Evolutionary conservation across 306 rosid species (phyloP), one percentile per base, ranked within the genome.

Genomic region (Prinsepia uniflora): DNA sequence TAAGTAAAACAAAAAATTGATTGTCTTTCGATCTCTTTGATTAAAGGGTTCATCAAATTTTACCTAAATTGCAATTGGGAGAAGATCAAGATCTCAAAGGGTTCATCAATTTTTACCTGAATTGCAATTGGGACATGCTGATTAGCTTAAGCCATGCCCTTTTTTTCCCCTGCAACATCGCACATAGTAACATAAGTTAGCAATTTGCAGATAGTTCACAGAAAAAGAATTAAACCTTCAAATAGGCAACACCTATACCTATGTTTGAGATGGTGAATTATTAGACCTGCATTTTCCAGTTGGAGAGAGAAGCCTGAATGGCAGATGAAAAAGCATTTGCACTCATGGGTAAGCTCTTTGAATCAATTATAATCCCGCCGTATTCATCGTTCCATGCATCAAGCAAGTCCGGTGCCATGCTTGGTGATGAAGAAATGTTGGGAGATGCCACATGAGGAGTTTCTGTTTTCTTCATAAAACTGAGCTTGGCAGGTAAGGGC

Each of bases 111-210:
- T 34, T 44, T 56, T 45, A 84, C 88, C 70, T 81, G 79, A 73
- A 79, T 74, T 34, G 88, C 86, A 52, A 76, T 69, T 0, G 81
- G 80, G 72, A 84, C 78, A 39, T 81, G 78, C 54, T 79, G 60
- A 68, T 53, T 55, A 84, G 24, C 58, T 84, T 79, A n/a, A 84
- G 84, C 88, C 88, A 84, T 11, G 81, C 70, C 44, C 84, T 82
- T 17, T 4, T 79, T 72, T 76, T 79, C 57, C 82, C 84, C 84
- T 81, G 10, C 20, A 64, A 30, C 36, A 30, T 30, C 68, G 65
- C 4, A 30, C 30, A 24, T 24, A 24, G 30, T 24, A 24, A 24
- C 2, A 24, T 24, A 24, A 0, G 30, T 30, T 43, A 49, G 45
- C n/a, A 53, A 9, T 9, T 53, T 18, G 18, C 24, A 18, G 58